Evolutionary conservation across 2,329 filamentous ascomycete genomes (phyloP).

Genomic region (Rutstroemia sydowiana): DNA sequence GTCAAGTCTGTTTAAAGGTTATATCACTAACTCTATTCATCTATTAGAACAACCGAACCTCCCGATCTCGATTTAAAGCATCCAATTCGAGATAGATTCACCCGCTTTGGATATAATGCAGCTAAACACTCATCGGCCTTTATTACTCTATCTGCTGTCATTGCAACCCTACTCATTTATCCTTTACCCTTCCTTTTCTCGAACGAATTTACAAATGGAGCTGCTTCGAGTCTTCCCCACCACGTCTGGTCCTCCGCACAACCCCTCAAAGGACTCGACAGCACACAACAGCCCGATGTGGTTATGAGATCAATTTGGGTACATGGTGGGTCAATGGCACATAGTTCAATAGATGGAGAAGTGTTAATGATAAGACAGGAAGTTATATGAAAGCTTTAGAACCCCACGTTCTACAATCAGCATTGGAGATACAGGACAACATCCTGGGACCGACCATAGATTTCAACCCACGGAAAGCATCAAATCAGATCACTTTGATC

Average conservation of each 20-base stretch:
- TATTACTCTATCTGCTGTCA: slow-evolving; percentile 65
- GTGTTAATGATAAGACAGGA: slow-evolving; percentile 20
- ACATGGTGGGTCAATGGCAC: slow-evolving; percentile 43
- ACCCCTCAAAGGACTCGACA: slow-evolving; percentile 46
- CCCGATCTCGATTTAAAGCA: slow-evolving; percentile 57
- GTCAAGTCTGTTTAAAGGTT: too few relatives aligned
- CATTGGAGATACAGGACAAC: slow-evolving; percentile 62
- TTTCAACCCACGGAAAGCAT: slow-evolving; percentile 42
- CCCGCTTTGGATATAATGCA: slow-evolving; percentile 62
- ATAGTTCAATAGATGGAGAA: not conserved
- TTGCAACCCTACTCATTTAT: slow-evolving; percentile 64
- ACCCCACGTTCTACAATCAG: slow-evolving; percentile 54
- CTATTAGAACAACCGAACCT: slow-evolving; percentile 62
- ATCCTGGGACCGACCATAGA: slow-evolving; percentile 55
- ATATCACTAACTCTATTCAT: not conserved
- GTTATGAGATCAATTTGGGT: slow-evolving; percentile 78
- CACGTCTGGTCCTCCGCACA: slow-evolving; percentile 76
- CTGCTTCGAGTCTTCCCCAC: slow-evolving; percentile 63
- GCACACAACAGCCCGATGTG: slow-evolving; percentile 53
- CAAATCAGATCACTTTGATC: slow-evolving; percentile 9
- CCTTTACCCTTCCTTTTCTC: slow-evolving; percentile 70
- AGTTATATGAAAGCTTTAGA: slow-evolving; percentile 72
- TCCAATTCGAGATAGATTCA: slow-evolving; percentile 56
- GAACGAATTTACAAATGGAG: slow-evolving; percentile 63
- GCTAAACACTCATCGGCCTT: slow-evolving; percentile 67